phyloP scores from a whole-genome alignment of 495 filamentous ascomycete genomes.

The Aspergillus homomorphus region DNA sequence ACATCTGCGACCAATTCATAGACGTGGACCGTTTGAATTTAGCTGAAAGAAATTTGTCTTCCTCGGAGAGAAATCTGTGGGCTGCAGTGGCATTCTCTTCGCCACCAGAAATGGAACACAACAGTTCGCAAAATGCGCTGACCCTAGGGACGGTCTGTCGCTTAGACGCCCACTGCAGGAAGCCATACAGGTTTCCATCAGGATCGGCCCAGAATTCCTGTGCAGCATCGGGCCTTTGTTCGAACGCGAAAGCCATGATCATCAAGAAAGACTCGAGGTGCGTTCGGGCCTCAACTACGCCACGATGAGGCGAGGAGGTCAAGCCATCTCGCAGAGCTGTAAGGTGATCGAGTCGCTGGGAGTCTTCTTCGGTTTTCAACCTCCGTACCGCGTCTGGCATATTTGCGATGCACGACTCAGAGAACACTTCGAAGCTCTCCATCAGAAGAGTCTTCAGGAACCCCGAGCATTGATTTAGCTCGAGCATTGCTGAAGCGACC shows the following conservation, averaged over 20 bases:
- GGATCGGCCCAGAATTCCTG: slow-evolving; percentile 84
- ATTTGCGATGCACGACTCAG: slow-evolving; percentile 89
- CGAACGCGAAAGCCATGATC: slow-evolving; percentile 87
- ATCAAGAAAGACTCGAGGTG: slow-evolving; percentile 90
- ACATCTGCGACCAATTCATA: slow-evolving; percentile 89
- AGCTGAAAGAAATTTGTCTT: slow-evolving; percentile 66
- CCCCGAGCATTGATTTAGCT: slow-evolving; percentile 57
- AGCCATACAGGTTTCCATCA: slow-evolving; percentile 87
- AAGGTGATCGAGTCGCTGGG: slow-evolving; percentile 70
- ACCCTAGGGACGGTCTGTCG: slow-evolving; percentile 89
- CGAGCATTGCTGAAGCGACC: slow-evolving; percentile 60
- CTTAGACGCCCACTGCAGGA: slow-evolving; percentile 91
- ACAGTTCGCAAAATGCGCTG: slow-evolving; percentile 93
- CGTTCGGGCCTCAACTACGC: slow-evolving; percentile 55
- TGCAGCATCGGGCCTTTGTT: slow-evolving; percentile 75
- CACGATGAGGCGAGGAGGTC: slow-evolving; percentile 43
- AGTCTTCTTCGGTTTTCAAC: slow-evolving; percentile 85
- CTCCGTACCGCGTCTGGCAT: slow-evolving; percentile 88
- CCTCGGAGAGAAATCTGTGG: slow-evolving; percentile 86
- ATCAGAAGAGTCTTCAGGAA: slow-evolving; percentile 68
- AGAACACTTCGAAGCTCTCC: slow-evolving; percentile 76
- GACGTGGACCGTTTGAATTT: slow-evolving; percentile 76
- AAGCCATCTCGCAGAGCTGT: slow-evolving; percentile 48
- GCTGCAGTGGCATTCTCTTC: slow-evolving; percentile 74
- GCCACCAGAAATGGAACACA: slow-evolving; percentile 78